Conservation (phyloP, 306 rosid species). For the barrel medic (Medicago truncatula) region MtrunA17r5.0-ANR NC_053048.1:47414501-47415000, state of each 20-base stretch:
- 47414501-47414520: slow-evolving; percentile 42
- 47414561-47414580: slow-evolving; percentile 47
- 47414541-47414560: slow-evolving; percentile 33
- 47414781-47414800: slow-evolving; percentile 16
- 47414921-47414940: neutral
- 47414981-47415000: slow-evolving; percentile 27
- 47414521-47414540: slow-evolving; percentile 44
- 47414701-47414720: slow-evolving; percentile 52
- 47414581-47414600: slow-evolving; percentile 38
- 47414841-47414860: neutral
- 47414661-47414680: slow-evolving; percentile 18
- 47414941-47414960: neutral
- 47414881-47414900: neutral
- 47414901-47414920: slow-evolving; percentile 1
- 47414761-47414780: neutral
- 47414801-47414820: neutral
- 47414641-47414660: slow-evolving; percentile 11
- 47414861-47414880: slow-evolving; percentile 10
- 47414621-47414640: slow-evolving; percentile 3
- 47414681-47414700: slow-evolving; percentile 80
- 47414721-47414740: slow-evolving; percentile 62
- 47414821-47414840: slow-evolving; percentile 16
- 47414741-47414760: slow-evolving; percentile 21
- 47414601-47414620: neutral
- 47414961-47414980: neutral